Conservation (phyloP, 306 rosid genomes). For the Gastrolobium villosum region DNA sequence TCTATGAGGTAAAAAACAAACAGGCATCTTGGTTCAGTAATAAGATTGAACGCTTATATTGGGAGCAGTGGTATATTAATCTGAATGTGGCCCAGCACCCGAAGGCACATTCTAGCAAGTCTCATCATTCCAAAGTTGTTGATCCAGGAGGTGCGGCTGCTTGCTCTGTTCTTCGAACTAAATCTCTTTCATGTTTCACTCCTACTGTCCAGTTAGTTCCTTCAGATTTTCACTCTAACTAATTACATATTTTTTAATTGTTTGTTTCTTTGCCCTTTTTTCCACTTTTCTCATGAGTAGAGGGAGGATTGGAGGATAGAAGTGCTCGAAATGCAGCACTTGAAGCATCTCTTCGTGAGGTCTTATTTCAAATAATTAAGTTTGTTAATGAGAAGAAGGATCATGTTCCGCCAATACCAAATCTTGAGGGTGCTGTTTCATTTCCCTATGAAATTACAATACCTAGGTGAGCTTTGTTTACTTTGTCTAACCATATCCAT, state of each 20-base stretch:
- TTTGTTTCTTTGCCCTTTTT: background rate
- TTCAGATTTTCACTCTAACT: background rate
- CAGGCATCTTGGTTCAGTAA: conserved; percentile 88
- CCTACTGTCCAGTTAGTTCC: conserved; percentile 1
- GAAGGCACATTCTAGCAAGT: conserved; percentile 76
- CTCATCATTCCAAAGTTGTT: conserved; percentile 76
- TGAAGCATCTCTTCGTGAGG: conserved; percentile 89
- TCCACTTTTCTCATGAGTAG: conserved; percentile 50
- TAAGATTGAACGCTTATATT: conserved; percentile 80
- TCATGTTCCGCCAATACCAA: conserved; percentile 93
- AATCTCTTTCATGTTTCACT: conserved; percentile 40
- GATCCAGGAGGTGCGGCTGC: conserved; percentile 76
- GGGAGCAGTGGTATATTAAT: conserved; percentile 99
- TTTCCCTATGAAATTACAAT: conserved; percentile 91
- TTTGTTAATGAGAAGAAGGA: conserved; percentile 98
- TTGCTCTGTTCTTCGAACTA: conserved; percentile 31
- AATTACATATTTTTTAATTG: background rate
- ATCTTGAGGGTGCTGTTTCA: conserved; percentile 72
- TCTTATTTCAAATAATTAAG: conserved; percentile 89
- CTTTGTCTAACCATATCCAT: background rate
- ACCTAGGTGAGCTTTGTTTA: conserved; percentile 72
- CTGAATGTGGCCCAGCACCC: conserved; percentile 80
- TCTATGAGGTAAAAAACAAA: conserved; percentile 88
- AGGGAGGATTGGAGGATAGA: conserved; percentile 78
- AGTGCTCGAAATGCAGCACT: conserved; percentile 79